Percentiles rank a stretch among this genome's conserved stretches.
Evolutionary conservation across 306 rosid genomes (phyloP).

Genomic region (Mimosa pudica): DNA sequence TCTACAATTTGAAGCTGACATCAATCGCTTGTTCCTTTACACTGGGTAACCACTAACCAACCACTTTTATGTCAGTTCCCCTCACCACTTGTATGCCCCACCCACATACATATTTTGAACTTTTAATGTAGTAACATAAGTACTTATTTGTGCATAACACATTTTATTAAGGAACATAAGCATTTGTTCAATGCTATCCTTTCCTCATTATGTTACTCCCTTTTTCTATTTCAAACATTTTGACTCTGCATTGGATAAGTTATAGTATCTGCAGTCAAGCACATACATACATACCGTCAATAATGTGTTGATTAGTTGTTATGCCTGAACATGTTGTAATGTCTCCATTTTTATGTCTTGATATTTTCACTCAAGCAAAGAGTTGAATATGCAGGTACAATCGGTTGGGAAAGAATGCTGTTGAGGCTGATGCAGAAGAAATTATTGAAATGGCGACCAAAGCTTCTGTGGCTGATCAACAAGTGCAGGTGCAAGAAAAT

Average conservation of each 20-base stretch:
- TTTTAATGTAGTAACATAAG: no score
- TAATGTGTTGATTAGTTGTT: background rate
- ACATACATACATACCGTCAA: background rate
- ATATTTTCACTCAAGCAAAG: constrained; percentile 43
- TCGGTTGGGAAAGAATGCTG: constrained; percentile 67
- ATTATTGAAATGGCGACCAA: constrained; percentile 72
- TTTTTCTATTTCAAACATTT: background rate
- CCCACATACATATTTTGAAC: no score
- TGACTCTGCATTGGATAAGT: background rate
- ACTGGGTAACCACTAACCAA: constrained; percentile 62
- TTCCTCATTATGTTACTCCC: background rate
- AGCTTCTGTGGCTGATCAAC: constrained; percentile 73
- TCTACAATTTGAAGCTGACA: constrained; percentile 77
- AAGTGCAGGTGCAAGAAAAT: constrained; percentile 81
- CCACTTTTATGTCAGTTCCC: constrained; percentile 1
- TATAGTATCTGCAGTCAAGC: background rate
- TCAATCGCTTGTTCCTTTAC: constrained; percentile 81
- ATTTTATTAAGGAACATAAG: background rate
- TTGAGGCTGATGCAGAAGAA: constrained; percentile 66
- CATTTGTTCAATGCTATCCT: background rate
- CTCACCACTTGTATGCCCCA: background rate
- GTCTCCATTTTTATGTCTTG: constrained; percentile 5
- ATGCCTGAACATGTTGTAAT: constrained; percentile 20
- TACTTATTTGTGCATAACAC: no score
- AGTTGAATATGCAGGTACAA: constrained; percentile 66